phyloP scores from a whole-genome alignment of 495 filamentous ascomycete genomes.

The Annulohypoxylon bovei region DNA sequence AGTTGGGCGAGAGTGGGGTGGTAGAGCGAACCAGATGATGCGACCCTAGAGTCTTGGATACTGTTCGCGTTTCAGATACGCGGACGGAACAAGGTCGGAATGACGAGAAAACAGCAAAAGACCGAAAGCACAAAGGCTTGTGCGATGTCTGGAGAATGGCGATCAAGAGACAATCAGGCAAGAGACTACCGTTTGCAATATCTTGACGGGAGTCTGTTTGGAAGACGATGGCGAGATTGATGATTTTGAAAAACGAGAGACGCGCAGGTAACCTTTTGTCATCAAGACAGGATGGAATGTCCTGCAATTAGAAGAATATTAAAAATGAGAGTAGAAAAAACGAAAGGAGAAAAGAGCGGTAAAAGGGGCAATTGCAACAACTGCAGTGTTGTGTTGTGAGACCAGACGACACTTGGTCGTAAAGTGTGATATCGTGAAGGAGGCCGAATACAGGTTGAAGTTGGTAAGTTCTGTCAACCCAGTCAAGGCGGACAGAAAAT shows the following conservation, averaged over 20 bases:
- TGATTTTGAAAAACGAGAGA: constrained; percentile 32
- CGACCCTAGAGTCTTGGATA: constrained; percentile 40
- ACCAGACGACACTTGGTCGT: constrained; percentile 40
- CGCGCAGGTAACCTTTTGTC: constrained; percentile 37
- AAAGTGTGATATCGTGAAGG: constrained; percentile 29
- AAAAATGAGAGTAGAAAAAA: constrained; percentile 40
- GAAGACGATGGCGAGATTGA: constrained; percentile 20
- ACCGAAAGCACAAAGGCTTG: constrained; percentile 18
- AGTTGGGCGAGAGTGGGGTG: constrained; percentile 34
- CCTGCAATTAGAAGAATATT: constrained; percentile 21
- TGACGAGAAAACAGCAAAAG: constrained; percentile 20
- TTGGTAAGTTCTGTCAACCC: constrained; percentile 23
- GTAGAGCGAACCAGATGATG: constrained; percentile 38
- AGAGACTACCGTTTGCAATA: constrained; percentile 10
- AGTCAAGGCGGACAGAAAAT: constrained; percentile 22
- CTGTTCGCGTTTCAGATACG: constrained; percentile 48
- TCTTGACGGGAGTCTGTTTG: constrained; percentile 1
- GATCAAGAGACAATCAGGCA: constrained; percentile 57
- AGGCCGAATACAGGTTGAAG: constrained; percentile 25
- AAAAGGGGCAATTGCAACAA: constrained; percentile 22
- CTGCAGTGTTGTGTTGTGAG: constrained; percentile 17
- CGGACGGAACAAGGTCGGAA: constrained; percentile 33
- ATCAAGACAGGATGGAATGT: constrained; percentile 40
- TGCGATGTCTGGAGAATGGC: constrained; percentile 46
- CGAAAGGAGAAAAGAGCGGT: constrained; percentile 38